Conservation (phyloP, 192 early-diverging fungal genomes). For the Podila verticillata region DNA sequence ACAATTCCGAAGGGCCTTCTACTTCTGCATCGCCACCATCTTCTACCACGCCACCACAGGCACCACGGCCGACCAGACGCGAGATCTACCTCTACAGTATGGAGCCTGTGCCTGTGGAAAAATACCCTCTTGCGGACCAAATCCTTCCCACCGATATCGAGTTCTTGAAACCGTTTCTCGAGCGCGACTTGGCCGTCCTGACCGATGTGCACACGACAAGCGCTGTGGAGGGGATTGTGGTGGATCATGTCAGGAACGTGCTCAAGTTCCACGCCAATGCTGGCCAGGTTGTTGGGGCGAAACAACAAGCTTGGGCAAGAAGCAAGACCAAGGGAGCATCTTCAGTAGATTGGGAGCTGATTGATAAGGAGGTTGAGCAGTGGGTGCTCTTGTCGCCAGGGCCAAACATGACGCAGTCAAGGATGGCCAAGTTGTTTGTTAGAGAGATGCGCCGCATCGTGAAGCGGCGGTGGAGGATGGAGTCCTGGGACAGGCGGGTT, state of each 20-base stretch:
- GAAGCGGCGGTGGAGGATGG: conserved; percentile 11
- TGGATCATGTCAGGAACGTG: conserved; percentile 17
- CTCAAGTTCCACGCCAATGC: conserved; percentile 1
- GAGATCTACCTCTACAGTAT: conserved; percentile 20
- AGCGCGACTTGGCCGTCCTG: conserved; percentile 29
- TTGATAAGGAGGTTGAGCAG: conserved; percentile 7
- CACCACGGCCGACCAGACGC: neutral
- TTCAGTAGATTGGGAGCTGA: neutral
- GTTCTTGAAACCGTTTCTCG: conserved; percentile 13
- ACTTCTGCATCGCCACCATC: neutral
- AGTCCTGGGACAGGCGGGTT: conserved; percentile 19
- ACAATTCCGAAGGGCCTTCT: neutral
- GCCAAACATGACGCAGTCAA: conserved; percentile 1
- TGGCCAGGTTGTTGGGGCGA: too few species aligned
- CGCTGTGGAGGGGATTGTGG: conserved; percentile 2
- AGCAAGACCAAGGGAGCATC: neutral
- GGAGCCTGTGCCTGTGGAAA: conserved; percentile 14
- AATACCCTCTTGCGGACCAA: conserved; percentile 16
- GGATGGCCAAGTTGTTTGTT: conserved; percentile 12
- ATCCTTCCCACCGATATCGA: conserved; percentile 5
- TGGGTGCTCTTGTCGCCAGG: neutral
- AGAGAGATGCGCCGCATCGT: conserved; percentile 24
- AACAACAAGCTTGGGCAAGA: neutral
- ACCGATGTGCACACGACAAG: neutral
- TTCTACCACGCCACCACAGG: neutral